Percentiles rank a stretch among this genome's conserved stretches.
phyloP scores from a whole-genome alignment of 768 basidiomycete genomes.

The Podaxis sp. region DNA sequence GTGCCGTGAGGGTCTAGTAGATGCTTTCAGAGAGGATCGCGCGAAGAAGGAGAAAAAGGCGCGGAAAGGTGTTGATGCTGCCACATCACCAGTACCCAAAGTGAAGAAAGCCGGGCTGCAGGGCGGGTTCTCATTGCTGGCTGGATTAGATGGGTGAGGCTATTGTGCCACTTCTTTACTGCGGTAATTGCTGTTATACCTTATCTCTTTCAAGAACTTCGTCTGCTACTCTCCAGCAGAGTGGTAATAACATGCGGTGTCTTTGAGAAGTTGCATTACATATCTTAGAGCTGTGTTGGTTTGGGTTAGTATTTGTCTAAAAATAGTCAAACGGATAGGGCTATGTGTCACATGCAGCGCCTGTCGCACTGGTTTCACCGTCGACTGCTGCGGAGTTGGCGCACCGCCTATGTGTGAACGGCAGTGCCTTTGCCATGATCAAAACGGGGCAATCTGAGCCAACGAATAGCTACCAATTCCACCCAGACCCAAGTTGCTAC shows the following conservation, averaged over 20 bases:
- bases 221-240: neutral
- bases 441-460: too few relatives aligned
- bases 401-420: too few relatives aligned
- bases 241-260: neutral
- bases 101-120: slow-evolving; percentile 2
- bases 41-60: slow-evolving; percentile 38
- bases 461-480: too few relatives aligned
- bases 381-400: too few relatives aligned
- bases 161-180: neutral
- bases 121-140: slow-evolving; percentile 40
- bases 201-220: too few relatives aligned
- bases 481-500: too few relatives aligned
- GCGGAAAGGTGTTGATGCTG: slow-evolving; percentile 17
- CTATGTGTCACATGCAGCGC: too few relatives aligned
- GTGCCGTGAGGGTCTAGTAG: slow-evolving; percentile 38
- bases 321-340: too few relatives aligned
- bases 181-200: neutral
- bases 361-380: too few relatives aligned
- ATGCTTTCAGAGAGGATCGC: slow-evolving; percentile 44
- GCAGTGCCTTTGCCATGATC: too few relatives aligned
- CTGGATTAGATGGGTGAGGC: slow-evolving; percentile 29
- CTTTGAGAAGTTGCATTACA: neutral
- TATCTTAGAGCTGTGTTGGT: too few relatives aligned
- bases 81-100: neutral
- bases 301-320: too few relatives aligned